Evolutionary conservation across 2,329 filamentous ascomycete species (phyloP), one percentile per base, ranked within the genome.

Genomic region (Tolypocladium nubicola): DNA sequence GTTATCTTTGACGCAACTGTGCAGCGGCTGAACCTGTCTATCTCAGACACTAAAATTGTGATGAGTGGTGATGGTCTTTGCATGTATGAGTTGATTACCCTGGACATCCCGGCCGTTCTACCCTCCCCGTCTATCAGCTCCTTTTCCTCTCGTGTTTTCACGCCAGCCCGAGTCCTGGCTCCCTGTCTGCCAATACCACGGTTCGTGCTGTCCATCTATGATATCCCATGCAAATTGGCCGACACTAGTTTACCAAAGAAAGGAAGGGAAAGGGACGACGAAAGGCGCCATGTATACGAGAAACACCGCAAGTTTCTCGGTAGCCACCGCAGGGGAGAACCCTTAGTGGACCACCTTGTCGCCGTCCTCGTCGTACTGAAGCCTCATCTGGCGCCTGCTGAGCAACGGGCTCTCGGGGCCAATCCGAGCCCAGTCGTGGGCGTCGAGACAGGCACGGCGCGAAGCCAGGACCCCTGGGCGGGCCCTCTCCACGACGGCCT

Each of bases 361-460:
- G n/a, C 54, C 45, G 26, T 60, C 58, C 43, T 71, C 67, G 26
- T 68, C 67, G 59, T 67, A 71, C 21, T 65, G 59, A n/a, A 73
- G 41, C 33, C 65, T 64, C 57, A 70, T 71, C 37, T 65, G 66
- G 4, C 78, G 67, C 55, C 68, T 70, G n/a, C 69, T 73, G 23
- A 76, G 60, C 9, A 76, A 56, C 1, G 73, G 74, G 41, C 72
- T 76, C 3, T 60, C 40, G 2, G 63, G 58, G 37, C 50, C 63
- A 21, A 83, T 76, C 2, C 65, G 69, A 0, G 67, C 59, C 66
- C 77, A 83, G 21, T 79, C 70, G 63, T 83, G 79, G 0, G 81
- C 79, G 63, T 83, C 80, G 2, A 82, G 59, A 59, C 78, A 82
- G 0, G 80, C 81, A 60, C 75, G 73, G 4, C 80, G 71, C 2